These are phyloP conservation scores for Yamadazyma buinensis DNA, from an alignment of 1,139 yeast species.

Conservation along the genomic window DNA sequence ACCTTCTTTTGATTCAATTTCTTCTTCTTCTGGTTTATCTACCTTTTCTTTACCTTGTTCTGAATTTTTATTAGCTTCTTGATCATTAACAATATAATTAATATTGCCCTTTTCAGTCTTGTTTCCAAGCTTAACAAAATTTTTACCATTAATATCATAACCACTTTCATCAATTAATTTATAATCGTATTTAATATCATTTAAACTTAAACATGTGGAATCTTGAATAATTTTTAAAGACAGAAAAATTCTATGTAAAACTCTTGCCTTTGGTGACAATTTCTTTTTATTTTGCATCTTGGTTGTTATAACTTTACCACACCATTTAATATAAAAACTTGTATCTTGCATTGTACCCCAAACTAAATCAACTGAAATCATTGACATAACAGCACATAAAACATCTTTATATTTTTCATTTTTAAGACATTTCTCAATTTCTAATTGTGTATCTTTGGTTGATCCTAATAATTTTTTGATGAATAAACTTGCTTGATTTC, in stretches of 20 bases:
- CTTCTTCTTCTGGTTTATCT: too few relatives aligned
- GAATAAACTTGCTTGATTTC: conserved; percentile 72
- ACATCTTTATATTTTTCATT: conserved; percentile 81
- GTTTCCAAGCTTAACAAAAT: conserved; percentile 32
- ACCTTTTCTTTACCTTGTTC: too few relatives aligned
- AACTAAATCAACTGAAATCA: conserved; percentile 85
- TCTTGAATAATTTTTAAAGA: conserved; percentile 74
- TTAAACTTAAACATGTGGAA: conserved; percentile 56
- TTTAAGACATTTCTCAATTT: conserved; percentile 50
- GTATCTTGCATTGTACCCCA: conserved; percentile 94
- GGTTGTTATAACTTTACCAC: conserved; percentile 69
- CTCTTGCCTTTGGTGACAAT: conserved; percentile 70
- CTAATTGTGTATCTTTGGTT: conserved; percentile 29
- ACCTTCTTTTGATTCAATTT: neutral
- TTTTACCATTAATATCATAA: conserved; percentile 41
- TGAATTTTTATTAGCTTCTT: conserved; percentile 4
- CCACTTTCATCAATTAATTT: conserved; percentile 27
- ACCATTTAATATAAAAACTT: conserved; percentile 66
- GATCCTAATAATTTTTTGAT: conserved; percentile 47
- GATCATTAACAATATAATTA: conserved; percentile 10
- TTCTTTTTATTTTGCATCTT: conserved; percentile 65
- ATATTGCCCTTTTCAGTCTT: conserved; percentile 9
- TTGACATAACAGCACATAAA: conserved; percentile 75
- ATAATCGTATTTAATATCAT: conserved; percentile 35
- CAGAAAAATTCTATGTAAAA: conserved; percentile 74